A percentile compares a stretch with the other conserved stretches of the same genome.
phyloP scores from a whole-genome alignment of 768 basidiomycete genomes.

The Tephrocybe sp. region DNA sequence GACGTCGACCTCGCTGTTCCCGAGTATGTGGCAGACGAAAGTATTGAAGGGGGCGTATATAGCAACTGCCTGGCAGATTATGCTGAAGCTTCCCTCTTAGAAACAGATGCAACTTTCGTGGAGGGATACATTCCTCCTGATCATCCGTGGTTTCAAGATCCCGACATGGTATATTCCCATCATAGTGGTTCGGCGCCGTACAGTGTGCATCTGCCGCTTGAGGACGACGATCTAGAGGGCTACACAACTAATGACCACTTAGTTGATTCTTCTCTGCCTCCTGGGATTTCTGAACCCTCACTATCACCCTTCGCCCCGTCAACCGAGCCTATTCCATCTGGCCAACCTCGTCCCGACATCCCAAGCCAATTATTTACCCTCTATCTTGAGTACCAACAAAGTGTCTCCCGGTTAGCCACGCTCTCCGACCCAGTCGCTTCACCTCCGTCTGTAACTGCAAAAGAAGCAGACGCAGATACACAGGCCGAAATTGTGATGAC shows the following conservation, averaged over 20 bases:
- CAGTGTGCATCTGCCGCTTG: too few species aligned
- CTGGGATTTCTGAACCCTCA: not conserved
- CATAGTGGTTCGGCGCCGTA: not conserved
- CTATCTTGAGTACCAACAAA: constrained; percentile 48
- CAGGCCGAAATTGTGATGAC: constrained; percentile 50
- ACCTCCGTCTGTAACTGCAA: constrained; percentile 11
- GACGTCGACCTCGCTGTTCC: constrained; percentile 3
- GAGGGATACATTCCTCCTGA: constrained; percentile 1
- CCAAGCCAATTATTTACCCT: constrained; percentile 39
- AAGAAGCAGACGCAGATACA: constrained; percentile 26
- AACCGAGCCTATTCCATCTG: not conserved
- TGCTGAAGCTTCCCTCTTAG: not conserved
- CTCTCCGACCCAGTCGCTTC: constrained; percentile 28
- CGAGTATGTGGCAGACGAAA: constrained; percentile 7
- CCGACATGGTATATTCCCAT: not conserved
- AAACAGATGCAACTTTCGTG: not conserved
- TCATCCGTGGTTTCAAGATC: constrained; percentile 10
- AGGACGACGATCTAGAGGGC: constrained; percentile 1
- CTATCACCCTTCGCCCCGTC: not conserved
- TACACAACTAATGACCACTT: not conserved
- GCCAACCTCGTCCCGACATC: constrained; percentile 23
- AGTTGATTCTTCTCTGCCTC: too few species aligned
- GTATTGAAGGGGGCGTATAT: not conserved
- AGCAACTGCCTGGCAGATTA: constrained; percentile 3
- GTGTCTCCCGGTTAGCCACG: constrained; percentile 41